Evolutionary conservation across 148 eudicot species (phyloP).

Genomic region (Linanthus parryae): DNA sequence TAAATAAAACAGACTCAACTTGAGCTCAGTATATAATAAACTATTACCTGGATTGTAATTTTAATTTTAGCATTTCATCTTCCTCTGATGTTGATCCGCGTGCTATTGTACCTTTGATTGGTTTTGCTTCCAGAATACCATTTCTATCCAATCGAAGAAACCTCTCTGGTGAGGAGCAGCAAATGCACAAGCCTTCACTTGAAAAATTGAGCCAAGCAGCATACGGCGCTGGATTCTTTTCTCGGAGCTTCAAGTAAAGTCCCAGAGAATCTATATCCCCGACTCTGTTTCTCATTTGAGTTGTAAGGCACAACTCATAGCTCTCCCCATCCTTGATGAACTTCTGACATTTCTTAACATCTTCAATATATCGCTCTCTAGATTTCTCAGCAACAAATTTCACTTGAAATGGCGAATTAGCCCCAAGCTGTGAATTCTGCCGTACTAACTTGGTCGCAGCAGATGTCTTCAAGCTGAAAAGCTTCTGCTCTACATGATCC

Average conservation of each 20-base stretch:
- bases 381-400: conserved; percentile 71
- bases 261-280: conserved; percentile 48
- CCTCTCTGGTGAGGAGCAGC: conserved; percentile 96
- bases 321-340: conserved; percentile 94
- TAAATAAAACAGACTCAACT: no score
- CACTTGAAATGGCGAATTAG: conserved; percentile 23
- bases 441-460: conserved; percentile 12
- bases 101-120: conserved; percentile 92
- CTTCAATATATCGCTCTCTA: conserved; percentile 69
- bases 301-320: conserved; percentile 89
- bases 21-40: no score
- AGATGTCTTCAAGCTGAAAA: conserved; percentile 35
- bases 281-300: conserved; percentile 65
- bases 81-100: conserved; percentile 66
- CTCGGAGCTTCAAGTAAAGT: conserved; percentile 73
- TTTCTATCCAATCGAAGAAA: conserved; percentile 74
- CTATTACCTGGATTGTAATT: conserved; percentile 66
- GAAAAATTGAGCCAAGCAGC: conserved; percentile 96
- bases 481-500: conserved; percentile 61
- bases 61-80: conserved; percentile 69
- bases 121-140: conserved; percentile 84
- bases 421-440: conserved; percentile 11
- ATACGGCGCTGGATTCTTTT: conserved; percentile 93
- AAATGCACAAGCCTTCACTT: conserved; percentile 49
- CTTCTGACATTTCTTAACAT: conserved; percentile 74